Conservation (phyloP, 768 basidiomycete species). For the Tulasnella sp. region DNA sequence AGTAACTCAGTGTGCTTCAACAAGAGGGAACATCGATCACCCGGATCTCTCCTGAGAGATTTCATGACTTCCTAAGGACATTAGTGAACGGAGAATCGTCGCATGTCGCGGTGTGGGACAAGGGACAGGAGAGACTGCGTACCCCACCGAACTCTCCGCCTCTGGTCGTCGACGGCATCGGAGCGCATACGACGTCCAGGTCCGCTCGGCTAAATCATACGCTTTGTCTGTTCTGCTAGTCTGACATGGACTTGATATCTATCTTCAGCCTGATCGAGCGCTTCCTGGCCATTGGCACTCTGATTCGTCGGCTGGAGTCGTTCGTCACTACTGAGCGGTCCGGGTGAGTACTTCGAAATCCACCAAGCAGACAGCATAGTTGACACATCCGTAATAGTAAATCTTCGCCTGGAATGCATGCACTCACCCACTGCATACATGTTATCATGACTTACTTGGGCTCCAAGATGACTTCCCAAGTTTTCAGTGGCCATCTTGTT, state of each 20-base stretch:
- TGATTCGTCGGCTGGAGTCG: slow-evolving; percentile 54
- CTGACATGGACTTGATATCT: not conserved
- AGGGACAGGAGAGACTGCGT: slow-evolving; percentile 42
- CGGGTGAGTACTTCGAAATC: slow-evolving; percentile 31
- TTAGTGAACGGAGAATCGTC: slow-evolving; percentile 55
- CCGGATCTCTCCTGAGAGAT: too few relatives aligned
- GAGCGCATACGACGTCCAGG: slow-evolving; percentile 48
- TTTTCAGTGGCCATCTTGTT: slow-evolving; percentile 16
- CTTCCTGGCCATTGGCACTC: slow-evolving; percentile 57
- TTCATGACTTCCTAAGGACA: not conserved
- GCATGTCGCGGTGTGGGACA: slow-evolving; percentile 52
- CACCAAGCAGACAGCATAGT: slow-evolving; percentile 3
- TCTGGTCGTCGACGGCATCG: slow-evolving; percentile 46
- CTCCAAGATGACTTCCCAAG: slow-evolving; percentile 20
- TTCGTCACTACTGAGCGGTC: slow-evolving; percentile 37
- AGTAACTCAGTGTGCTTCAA: not conserved
- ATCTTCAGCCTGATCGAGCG: slow-evolving; percentile 42
- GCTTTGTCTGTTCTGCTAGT: not conserved
- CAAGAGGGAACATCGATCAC: too few relatives aligned
- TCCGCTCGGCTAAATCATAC: slow-evolving; percentile 21
- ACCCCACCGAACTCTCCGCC: slow-evolving; percentile 32
- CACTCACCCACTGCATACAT: slow-evolving; percentile 55
- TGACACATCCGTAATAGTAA: slow-evolving; percentile 23
- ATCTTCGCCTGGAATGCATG: slow-evolving; percentile 41
- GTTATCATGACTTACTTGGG: slow-evolving; percentile 43